phyloP scores from a whole-genome alignment of 768 basidiomycete genomes.

The Lactarius deliciosus region DNA sequence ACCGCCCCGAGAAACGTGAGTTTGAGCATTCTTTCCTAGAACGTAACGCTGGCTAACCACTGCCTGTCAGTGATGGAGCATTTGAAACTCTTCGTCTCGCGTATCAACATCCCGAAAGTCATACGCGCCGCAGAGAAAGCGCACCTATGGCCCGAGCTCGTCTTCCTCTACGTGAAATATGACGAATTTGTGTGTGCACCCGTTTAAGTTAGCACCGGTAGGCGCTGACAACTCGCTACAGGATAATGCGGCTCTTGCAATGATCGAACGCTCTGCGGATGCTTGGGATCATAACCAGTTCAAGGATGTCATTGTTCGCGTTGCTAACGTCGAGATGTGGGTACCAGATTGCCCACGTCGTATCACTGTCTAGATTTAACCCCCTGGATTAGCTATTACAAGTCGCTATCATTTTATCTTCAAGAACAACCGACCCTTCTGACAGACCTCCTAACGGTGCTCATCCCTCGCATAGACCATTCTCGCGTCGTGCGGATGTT shows the following conservation, averaged over 20 bases:
- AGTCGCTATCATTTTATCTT: constrained; percentile 90
- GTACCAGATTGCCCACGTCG: constrained; percentile 29
- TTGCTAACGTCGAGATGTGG: constrained; percentile 96
- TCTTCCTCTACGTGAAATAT: constrained; percentile 98
- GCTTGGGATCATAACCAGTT: constrained; percentile 99
- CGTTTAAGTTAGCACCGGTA: neutral
- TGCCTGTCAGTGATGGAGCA: constrained; percentile 87
- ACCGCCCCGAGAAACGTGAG: constrained; percentile 88
- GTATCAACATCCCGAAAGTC: constrained; percentile 99
- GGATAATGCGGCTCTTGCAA: constrained; percentile 97
- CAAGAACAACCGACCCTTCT: constrained; percentile 91
- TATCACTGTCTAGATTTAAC: constrained; percentile 15
- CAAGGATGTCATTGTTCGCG: constrained; percentile 96
- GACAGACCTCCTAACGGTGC: constrained; percentile 88
- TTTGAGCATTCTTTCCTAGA: constrained; percentile 18
- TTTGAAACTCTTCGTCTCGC: constrained; percentile 90
- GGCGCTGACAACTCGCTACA: constrained; percentile 34
- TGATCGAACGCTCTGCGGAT: constrained; percentile 98
- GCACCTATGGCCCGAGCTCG: constrained; percentile 97
- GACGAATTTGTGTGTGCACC: constrained; percentile 75
- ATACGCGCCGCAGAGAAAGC: constrained; percentile 95
- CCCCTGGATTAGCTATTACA: constrained; percentile 72
- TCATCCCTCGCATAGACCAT: constrained; percentile 95
- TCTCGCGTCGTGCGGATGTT: constrained; percentile 94
- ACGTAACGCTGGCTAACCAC: constrained; percentile 6